A percentile compares a stretch with the other conserved stretches of the same genome.
These are phyloP conservation scores for Meyerozyma sp. DNA, from an alignment of 1,139 yeast genomes.

Conservation along the genomic window DNA sequence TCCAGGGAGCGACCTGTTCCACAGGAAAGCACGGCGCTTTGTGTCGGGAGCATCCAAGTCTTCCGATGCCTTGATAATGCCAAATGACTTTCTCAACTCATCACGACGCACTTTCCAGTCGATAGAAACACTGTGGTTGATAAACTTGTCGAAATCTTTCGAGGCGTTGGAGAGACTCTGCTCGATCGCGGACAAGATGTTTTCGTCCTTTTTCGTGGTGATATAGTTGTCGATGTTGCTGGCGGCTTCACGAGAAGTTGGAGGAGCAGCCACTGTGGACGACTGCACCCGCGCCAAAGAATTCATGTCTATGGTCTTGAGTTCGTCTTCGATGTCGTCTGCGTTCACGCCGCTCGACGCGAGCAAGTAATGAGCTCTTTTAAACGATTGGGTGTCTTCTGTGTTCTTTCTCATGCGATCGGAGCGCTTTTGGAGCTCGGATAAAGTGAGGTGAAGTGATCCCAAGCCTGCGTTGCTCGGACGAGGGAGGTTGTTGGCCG, in stretches of 20 bases:
- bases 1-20: constrained; percentile 36
- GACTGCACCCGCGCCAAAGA: constrained; percentile 3
- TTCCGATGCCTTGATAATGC: constrained; percentile 21
- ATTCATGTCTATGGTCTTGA: constrained; percentile 31
- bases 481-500: constrained; percentile 67
- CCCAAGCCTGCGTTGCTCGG: constrained; percentile 58
- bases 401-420: constrained; percentile 49
- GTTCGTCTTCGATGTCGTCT: constrained; percentile 75
- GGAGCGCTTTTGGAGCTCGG: constrained; percentile 72
- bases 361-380: constrained; percentile 84
- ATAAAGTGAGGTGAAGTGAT: constrained; percentile 66
- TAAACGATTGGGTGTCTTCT: constrained; percentile 43
- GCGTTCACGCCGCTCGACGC: constrained; percentile 90
- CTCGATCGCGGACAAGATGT: constrained; percentile 77
- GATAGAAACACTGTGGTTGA: constrained; percentile 64
- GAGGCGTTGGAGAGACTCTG: constrained; percentile 72
- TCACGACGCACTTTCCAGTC: constrained; percentile 83
- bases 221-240: constrained; percentile 49
- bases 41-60: constrained; percentile 5
- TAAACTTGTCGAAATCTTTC: constrained; percentile 73
- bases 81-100: constrained; percentile 66
- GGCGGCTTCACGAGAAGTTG: background rate
- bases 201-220: constrained; percentile 73
- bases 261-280: constrained; percentile 1
- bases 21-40: constrained; percentile 17